Conservation (phyloP, 2,329 filamentous ascomycete species). For the Sporothrix dimorphospora region DNA sequence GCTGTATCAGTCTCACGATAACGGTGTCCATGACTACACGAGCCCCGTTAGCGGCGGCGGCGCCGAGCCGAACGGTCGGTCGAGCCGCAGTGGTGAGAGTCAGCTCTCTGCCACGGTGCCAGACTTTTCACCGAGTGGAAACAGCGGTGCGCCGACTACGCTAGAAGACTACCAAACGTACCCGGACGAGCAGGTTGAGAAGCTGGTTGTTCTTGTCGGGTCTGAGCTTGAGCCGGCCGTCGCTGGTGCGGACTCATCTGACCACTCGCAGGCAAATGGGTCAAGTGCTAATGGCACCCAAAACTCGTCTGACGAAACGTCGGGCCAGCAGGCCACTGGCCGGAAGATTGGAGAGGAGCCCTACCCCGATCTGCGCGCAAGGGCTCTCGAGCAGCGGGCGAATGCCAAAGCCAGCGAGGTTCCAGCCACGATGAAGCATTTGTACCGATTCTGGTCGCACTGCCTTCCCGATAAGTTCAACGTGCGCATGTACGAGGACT, state of each 20-base stretch:
- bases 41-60: conserved; percentile 38
- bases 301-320: conserved; percentile 1
- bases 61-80: conserved; percentile 46
- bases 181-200: conserved; percentile 40
- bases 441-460: conserved; percentile 76
- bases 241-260: neutral
- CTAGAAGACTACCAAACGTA: conserved; percentile 42
- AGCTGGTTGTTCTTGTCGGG: conserved; percentile 38
- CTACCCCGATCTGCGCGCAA: conserved; percentile 45
- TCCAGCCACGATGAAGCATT: conserved; percentile 63
- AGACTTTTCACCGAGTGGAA: conserved; percentile 57
- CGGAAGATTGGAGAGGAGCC: conserved; percentile 26
- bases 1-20: conserved; percentile 38
- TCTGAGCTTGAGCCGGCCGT: conserved; percentile 31
- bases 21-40: conserved; percentile 9
- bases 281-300: neutral
- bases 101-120: conserved; percentile 66
- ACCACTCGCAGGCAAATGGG: conserved; percentile 10
- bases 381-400: conserved; percentile 46
- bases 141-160: conserved; percentile 34
- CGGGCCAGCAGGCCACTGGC: neutral
- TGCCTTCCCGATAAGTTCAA: conserved; percentile 76
- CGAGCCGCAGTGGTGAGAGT: conserved; percentile 49
- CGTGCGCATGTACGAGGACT: conserved; percentile 73
- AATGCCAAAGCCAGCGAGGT: conserved; percentile 42